Evolutionary conservation across 2,329 filamentous ascomycete species (phyloP), one percentile per base, ranked within the genome.

Genomic region (Penicillium hordei): DNA sequence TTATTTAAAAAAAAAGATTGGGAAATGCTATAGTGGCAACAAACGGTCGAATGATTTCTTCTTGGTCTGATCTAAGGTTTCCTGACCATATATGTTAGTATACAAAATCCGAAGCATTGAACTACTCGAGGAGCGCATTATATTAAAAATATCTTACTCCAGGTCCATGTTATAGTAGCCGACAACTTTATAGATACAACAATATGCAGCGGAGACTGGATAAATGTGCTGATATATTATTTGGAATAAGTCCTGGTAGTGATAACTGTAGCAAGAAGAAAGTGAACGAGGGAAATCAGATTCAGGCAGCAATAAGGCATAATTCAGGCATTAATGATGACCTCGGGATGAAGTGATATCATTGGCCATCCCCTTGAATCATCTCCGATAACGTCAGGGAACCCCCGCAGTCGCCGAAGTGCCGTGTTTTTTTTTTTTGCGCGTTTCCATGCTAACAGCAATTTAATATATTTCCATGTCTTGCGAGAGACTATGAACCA

Each of bases 401-500:
- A 31, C 48, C 53, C 53, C 57, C 44, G 52, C 57, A 56, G 38
- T 49, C 52, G 13, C n/a, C 29, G 29, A 19, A 4, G 31, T 17
- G 42, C 33, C 27, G 12, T 1, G n/a, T n/a, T 25, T 25, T 31
- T 31, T 23, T 44, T 42, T 43, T 49, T 46, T 34, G 42, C 52
- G 44, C 34, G 23, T 17, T 46, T 29, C 33, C 34, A 52, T 56
- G 39, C n/a, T 29, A 38, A 19, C 6, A 52, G 29, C 9, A 15
- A 21, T 50, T 31, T 17, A 5, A 39, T 34, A 0, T 27, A 23
- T 27, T 40, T 48, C 6, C 17, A 43, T 21, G 49, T 46, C 36
- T 23, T 34, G 21, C 5, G 12, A 36, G 42, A 36, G 60, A 60
- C 33, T 55, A 66, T 67, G 65, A 56, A 59, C 56, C n/a, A 51